Evolutionary conservation across 441 rosid species (phyloP), one percentile per base, ranked within the genome.

Genomic region (Adansonia gregorii): DNA sequence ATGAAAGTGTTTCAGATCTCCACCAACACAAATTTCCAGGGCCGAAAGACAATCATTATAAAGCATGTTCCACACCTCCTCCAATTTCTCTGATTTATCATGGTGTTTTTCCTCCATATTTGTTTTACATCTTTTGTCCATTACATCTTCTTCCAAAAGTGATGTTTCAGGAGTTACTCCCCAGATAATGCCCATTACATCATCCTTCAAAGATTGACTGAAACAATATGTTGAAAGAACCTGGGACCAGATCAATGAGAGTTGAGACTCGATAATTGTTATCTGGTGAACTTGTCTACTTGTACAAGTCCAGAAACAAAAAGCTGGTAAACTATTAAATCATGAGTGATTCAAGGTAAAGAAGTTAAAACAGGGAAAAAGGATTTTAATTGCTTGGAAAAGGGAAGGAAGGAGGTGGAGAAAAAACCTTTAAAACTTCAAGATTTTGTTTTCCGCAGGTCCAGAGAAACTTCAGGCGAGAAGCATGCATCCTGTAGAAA

Each of bases 1-100:
- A 78, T 97, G 99, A 86, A 94, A 97, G 85, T 97, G 99, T 87
- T 94, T 94, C 73, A 97, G 97, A 85, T 97, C 99, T 80, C 98
- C 99, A 83, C 92, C 98, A 80, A 93, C 84, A 83, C 99, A 97
- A 76, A 81, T 78, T 88, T 91, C 98, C 81, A 97, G 86, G 71
- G 97, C 99, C 70, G 92, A 88, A 81, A 97, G 90, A 84, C 99
- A 91, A 80, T 97, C 99, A 80, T 83, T 84, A 84, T 97, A 94
- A 77, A 97, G 98, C 95, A 94, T 83, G 80, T 87, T 83, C 98
- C 98, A 91, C 68, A 84, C 87, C 74, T 88, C 88, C 81, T 94
- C 97, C 92, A 87, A 74, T 72, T 79, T 88, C 78, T 81, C 72
- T 56, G 85, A 82, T 51, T 88, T 88, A 78, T 90, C 89, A 46